phyloP scores from a whole-genome alignment of 345 rosid species.

The rapeseed (Brassica napus) region Da-Ae NC_063438.1:15504001-15504500 shows the following conservation, averaged over 20 bases:
- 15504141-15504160: neutral
- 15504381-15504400: neutral
- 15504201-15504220: neutral
- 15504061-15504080: conserved; percentile 96
- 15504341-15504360: conserved; percentile 4
- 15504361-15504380: neutral
- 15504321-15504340: neutral
- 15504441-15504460: neutral
- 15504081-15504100: conserved; percentile 85
- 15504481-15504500: neutral
- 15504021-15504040: conserved; percentile 88
- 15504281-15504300: conserved; percentile 10
- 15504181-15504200: neutral
- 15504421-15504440: neutral
- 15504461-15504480: neutral
- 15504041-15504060: conserved; percentile 88
- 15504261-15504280: too few relatives aligned
- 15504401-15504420: neutral
- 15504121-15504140: neutral
- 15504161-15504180: neutral
- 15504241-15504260: neutral
- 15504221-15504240: neutral
- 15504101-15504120: conserved; percentile 40
- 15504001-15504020: conserved; percentile 93
- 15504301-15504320: neutral